phyloP scores from a whole-genome alignment of 352 stramenopile genomes.

The Blastocystis sp. region DNA sequence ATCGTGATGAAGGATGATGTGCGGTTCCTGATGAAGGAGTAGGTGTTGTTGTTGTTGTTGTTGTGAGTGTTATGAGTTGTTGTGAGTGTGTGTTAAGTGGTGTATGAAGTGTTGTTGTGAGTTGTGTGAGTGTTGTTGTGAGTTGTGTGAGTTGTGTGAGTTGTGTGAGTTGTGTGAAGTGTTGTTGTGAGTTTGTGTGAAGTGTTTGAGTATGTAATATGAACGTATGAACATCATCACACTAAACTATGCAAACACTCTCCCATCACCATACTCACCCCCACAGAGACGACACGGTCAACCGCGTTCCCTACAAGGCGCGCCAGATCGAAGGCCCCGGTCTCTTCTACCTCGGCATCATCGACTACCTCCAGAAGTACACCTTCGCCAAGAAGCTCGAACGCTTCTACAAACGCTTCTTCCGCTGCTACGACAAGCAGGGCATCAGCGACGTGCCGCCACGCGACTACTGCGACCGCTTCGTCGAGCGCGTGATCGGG shows the following conservation, averaged over 20 bases:
- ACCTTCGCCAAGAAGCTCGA: constrained; percentile 47
- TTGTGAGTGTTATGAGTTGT: not conserved
- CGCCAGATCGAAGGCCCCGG: constrained; percentile 44
- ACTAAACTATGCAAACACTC: too few relatives aligned
- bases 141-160: not conserved
- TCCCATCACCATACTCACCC: not conserved
- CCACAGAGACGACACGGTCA: not conserved
- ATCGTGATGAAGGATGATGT: not conserved
- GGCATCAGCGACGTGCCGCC: constrained; percentile 56
- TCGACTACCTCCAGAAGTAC: constrained; percentile 73
- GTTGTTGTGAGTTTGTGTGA: not conserved
- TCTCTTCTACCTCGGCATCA: constrained; percentile 60
- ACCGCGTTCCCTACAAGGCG: constrained; percentile 21
- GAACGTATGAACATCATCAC: too few relatives aligned
- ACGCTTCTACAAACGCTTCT: constrained; percentile 34
- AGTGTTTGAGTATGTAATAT: too few relatives aligned
- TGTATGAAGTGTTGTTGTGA: not conserved
- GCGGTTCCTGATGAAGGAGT: not conserved
- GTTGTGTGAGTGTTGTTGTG: not conserved
- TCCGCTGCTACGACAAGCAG: constrained; percentile 36
- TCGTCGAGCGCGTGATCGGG: constrained; percentile 65
- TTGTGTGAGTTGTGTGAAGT: not conserved
- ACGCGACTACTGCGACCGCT: constrained; percentile 28
- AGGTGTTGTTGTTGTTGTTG: not conserved
- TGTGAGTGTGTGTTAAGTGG: not conserved